Evolutionary conservation across 345 rosid genomes (phyloP).

Genomic region (Erysimum cheiranthoides): DNA sequence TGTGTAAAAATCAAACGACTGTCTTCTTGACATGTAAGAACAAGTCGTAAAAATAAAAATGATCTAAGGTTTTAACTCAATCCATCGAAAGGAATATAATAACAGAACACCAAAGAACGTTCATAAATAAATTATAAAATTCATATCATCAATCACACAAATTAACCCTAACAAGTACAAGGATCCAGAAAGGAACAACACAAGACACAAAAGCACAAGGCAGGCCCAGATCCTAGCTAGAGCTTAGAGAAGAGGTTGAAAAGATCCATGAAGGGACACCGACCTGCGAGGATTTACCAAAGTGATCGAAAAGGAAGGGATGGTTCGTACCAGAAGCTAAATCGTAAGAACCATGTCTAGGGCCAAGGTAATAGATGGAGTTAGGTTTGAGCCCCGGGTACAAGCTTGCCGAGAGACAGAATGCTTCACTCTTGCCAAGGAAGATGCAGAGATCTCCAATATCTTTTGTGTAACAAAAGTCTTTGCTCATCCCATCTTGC

Average conservation of each 20-base stretch:
- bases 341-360: slow-evolving; percentile 2
- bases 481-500: slow-evolving; percentile 32
- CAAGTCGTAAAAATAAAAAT: not conserved
- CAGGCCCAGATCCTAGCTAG: slow-evolving; percentile 4
- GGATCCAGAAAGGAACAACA: not conserved
- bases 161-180: not conserved
- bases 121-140: not conserved
- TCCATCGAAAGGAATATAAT: not conserved
- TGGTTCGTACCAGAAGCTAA: not conserved
- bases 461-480: slow-evolving; percentile 30
- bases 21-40: not conserved
- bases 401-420: slow-evolving; percentile 26
- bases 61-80: not conserved
- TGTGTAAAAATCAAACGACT: not conserved
- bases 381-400: slow-evolving; percentile 28
- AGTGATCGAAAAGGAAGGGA: not conserved
- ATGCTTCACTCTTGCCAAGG: slow-evolving; percentile 24
- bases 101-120: no score
- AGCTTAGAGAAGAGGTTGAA: not conserved
- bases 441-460: slow-evolving; percentile 40
- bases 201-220: not conserved
- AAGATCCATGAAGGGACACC: slow-evolving; percentile 9
- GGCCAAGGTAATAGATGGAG: slow-evolving; percentile 29
- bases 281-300: not conserved
- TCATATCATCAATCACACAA: not conserved